Evolutionary conservation across 768 basidiomycete genomes (phyloP).

Genomic region (Hemileccinum rubropunctum): DNA sequence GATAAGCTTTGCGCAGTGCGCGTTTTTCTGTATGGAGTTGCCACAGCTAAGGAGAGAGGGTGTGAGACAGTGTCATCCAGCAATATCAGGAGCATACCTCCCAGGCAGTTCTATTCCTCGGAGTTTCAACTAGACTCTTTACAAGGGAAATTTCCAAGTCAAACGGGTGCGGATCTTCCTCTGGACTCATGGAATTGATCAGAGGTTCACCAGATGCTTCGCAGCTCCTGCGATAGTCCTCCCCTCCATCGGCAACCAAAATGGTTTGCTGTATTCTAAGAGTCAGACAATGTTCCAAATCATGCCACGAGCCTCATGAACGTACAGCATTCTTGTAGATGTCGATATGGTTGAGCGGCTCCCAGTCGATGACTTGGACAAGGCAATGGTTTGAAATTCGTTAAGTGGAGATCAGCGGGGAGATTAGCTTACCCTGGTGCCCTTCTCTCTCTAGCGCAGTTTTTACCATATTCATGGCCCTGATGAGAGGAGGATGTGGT

Average conservation of each 20-base stretch:
- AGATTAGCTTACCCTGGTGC: slow-evolving; percentile 50
- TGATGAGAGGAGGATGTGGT: slow-evolving; percentile 63
- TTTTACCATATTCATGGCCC: slow-evolving; percentile 61
- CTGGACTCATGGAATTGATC: slow-evolving; percentile 37
- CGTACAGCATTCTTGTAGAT: slow-evolving; percentile 28
- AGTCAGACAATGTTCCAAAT: background rate
- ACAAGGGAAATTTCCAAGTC: slow-evolving; percentile 43
- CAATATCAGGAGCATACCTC: slow-evolving; percentile 32
- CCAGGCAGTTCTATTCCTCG: slow-evolving; percentile 38
- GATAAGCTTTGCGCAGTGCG: slow-evolving; percentile 40
- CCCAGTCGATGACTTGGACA: slow-evolving; percentile 60
- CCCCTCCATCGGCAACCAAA: slow-evolving; percentile 39
- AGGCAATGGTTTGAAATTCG: too few relatives aligned
- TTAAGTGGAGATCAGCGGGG: background rate
- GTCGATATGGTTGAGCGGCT: slow-evolving; percentile 47
- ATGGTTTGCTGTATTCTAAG: slow-evolving; percentile 33
- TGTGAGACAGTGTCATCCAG: background rate
- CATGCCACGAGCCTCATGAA: background rate
- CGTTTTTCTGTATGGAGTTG: slow-evolving; percentile 43
- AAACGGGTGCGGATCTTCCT: slow-evolving; percentile 33
- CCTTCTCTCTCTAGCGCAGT: slow-evolving; percentile 60
- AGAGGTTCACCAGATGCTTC: slow-evolving; percentile 43
- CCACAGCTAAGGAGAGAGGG: slow-evolving; percentile 36
- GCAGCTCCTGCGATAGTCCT: slow-evolving; percentile 36
- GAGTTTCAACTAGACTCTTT: slow-evolving; percentile 44